Percentiles rank a stretch among this genome's conserved stretches.
Conservation (phyloP, 1,284 basidiomycete genomes). For the Ceratorhiza oryzae-sativae region DNA sequence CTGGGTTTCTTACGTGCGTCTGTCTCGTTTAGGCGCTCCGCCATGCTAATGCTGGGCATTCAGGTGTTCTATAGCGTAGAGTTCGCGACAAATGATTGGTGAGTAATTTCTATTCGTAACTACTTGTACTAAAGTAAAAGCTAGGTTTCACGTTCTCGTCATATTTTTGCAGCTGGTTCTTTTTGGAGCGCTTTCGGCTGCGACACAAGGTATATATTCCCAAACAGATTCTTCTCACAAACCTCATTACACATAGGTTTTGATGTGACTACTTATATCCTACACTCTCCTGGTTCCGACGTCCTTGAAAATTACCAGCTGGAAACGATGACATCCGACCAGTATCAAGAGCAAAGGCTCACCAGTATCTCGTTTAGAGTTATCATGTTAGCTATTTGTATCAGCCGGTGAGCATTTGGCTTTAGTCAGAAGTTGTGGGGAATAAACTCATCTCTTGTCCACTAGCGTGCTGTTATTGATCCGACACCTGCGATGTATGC, state of each 20-base stretch:
- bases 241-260: background rate
- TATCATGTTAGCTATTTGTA: constrained; percentile 4
- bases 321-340: background rate
- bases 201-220: constrained; percentile 3
- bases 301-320: background rate
- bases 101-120: background rate
- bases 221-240: background rate
- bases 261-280: constrained; percentile 22
- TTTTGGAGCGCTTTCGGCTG: constrained; percentile 13
- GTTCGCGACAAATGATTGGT: constrained; percentile 26
- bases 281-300: constrained; percentile 22
- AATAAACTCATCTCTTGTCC: background rate
- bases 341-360: constrained; percentile 1
- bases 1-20: constrained; percentile 24
- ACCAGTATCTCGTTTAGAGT: constrained; percentile 7
- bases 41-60: background rate
- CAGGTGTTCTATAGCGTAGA: constrained; percentile 25
- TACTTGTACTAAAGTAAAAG: background rate
- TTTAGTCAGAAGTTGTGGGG: background rate
- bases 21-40: background rate
- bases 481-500: constrained; percentile 15
- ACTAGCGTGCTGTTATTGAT: background rate
- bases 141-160: constrained; percentile 17
- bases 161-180: background rate
- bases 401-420: constrained; percentile 2